Conservation (phyloP, 768 basidiomycete genomes). For the Rickenella mellea region DNA sequence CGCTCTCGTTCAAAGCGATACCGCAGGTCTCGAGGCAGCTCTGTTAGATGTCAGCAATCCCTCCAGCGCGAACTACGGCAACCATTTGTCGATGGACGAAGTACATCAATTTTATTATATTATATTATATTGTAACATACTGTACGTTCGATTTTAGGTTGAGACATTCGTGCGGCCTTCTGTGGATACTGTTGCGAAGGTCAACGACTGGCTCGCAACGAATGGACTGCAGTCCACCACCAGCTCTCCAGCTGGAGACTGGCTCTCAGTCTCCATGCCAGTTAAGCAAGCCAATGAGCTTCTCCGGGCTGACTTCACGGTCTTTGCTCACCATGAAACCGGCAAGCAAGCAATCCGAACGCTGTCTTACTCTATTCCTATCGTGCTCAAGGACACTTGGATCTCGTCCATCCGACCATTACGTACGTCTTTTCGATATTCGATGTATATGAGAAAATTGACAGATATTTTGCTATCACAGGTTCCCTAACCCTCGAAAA, state of each 20-base stretch:
- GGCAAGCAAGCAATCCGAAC: constrained; percentile 18
- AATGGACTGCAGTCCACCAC: constrained; percentile 15
- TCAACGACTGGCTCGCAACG: constrained; percentile 17
- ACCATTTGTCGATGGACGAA: constrained; percentile 24
- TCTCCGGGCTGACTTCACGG: constrained; percentile 19
- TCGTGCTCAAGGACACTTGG: constrained; percentile 16
- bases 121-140: background rate
- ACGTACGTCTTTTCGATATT: constrained; percentile 11
- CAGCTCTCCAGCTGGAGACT: constrained; percentile 19
- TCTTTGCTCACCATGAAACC: constrained; percentile 16
- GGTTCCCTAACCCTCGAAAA: constrained; percentile 8
- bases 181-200: constrained; percentile 12
- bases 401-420: constrained; percentile 21
- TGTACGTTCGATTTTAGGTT: constrained; percentile 9
- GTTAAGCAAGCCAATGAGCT: constrained; percentile 19
- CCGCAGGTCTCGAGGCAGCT: constrained; percentile 21
- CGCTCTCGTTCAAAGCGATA: constrained; percentile 21
- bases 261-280: constrained; percentile 14
- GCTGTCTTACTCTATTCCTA: constrained; percentile 21
- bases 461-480: background rate
- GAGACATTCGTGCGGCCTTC: constrained; percentile 15
- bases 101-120: constrained; percentile 7
- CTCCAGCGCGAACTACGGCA: constrained; percentile 17
- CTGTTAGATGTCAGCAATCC: constrained; percentile 23
- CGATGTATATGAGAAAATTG: background rate